Evolutionary conservation across 108 stramenopile species (phyloP), one percentile per base, ranked within the genome.

Genomic region (Discostella pseudostelligera): DNA sequence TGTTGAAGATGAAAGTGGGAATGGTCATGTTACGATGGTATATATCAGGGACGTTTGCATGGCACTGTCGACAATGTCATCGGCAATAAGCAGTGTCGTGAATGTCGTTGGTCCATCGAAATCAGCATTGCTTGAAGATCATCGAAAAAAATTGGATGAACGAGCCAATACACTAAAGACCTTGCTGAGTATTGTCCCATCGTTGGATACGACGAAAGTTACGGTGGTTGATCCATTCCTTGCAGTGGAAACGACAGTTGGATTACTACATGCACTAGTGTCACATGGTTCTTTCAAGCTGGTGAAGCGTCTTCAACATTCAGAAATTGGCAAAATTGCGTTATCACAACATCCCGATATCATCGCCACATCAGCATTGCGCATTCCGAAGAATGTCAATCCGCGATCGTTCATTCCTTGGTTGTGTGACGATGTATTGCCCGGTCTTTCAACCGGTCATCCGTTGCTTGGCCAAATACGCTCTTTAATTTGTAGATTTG

Each of bases 361-460:
- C 5, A 70, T 82, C 56, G 82, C 84, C 0, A 69, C 74, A 19
- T 56, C 87, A 6, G 74, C 83, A 1, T 29, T 85, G 7, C 36
- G 48, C 13, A 78, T 88, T 14, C 76, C 82, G n/a, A 54, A 56
- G 28, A 16, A 46, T 78, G 69, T 82, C 6, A 59, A 87, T 74
- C 89, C 92, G 1, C 62, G 70, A 25, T 37, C 40, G 11, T 94
- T 83, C 65, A 49, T 76, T 22, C 59, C 56, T 0, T 86, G 90
- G 63, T 62, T 94, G 17, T 60, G 65, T 20, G 65, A 84, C 29
- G 24, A 77, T 14, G 70, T 94, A 25, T 43, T 90, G 14, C 87
- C 92, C 0, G 64, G 75, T 62, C 70, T 94, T 44, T 63, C 74
- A 8, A 85, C 86, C 24, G 79, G 85, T n/a, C 76, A 87, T 49